Percentiles rank a stretch among this genome's conserved stretches.
phyloP scores from a whole-genome alignment of 768 basidiomycete species.

The Lactarius hatsudake region DNA sequence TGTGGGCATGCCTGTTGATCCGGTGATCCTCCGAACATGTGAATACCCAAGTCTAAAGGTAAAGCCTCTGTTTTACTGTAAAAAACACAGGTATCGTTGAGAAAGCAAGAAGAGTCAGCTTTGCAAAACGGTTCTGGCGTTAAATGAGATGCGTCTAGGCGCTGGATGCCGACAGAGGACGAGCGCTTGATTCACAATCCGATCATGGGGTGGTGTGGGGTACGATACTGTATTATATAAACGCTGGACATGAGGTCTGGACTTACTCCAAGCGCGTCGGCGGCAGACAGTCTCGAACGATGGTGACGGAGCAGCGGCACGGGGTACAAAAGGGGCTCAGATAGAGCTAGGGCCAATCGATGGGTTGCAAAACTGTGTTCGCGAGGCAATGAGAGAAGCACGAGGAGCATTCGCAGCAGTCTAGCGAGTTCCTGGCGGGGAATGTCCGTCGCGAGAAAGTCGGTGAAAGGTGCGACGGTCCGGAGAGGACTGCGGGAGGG shows the following conservation, averaged over 20 bases:
- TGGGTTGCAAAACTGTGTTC: conserved; percentile 1
- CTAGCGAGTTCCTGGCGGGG: conserved; percentile 8
- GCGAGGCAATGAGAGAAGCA: neutral
- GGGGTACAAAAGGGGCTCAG: neutral
- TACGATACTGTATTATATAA: neutral
- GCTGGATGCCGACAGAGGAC: conserved; percentile 6
- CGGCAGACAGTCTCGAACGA: conserved; percentile 15
- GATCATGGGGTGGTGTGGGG: conserved; percentile 23
- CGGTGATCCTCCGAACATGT: neutral
- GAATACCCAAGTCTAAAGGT: neutral
- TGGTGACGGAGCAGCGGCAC: conserved; percentile 7
- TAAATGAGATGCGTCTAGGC: neutral
- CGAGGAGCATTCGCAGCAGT: neutral
- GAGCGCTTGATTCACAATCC: conserved; percentile 5
- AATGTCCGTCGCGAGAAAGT: conserved; percentile 17
- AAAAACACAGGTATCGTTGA: neutral
- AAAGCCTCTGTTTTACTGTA: neutral
- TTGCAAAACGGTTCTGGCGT: neutral
- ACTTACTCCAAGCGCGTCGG: conserved; percentile 1
- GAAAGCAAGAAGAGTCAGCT: neutral
- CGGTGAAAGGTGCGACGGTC: conserved; percentile 7
- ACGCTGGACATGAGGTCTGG: conserved; percentile 18
- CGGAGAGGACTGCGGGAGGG: conserved; percentile 9
- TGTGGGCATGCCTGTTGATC: neutral
- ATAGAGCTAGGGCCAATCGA: conserved; percentile 13